Evolutionary conservation across 2,329 filamentous ascomycete genomes (phyloP).

Genomic region (Malbranchea cinnamomea): DNA sequence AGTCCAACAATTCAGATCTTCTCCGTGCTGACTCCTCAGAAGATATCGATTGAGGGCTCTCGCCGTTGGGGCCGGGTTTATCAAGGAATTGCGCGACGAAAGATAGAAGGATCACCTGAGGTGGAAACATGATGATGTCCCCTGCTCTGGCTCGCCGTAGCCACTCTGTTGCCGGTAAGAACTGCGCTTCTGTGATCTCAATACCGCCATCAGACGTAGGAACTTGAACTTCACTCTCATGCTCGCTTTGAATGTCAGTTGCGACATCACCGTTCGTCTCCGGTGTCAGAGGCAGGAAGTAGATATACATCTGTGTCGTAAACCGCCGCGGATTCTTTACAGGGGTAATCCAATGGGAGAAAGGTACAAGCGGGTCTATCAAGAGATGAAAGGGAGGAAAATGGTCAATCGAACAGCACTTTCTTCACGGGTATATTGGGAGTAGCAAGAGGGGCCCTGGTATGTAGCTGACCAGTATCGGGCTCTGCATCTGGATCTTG

Average conservation of each 20-base stretch:
- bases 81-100: constrained; percentile 37
- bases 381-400: not conserved
- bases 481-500: constrained; percentile 22
- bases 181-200: constrained; percentile 61
- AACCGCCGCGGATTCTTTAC: constrained; percentile 55
- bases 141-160: constrained; percentile 46
- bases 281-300: constrained; percentile 56
- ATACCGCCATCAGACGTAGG: constrained; percentile 57
- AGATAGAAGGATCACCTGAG: constrained; percentile 54
- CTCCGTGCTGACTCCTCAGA: constrained; percentile 16
- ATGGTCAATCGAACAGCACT: constrained; percentile 3
- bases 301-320: constrained; percentile 93
- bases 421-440: not conserved
- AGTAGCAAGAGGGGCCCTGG: not conserved
- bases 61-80: constrained; percentile 15
- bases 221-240: constrained; percentile 45
- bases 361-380: constrained; percentile 48
- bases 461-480: constrained; percentile 41
- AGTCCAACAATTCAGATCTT: constrained; percentile 32
- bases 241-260: constrained; percentile 22
- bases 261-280: constrained; percentile 18
- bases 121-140: constrained; percentile 75
- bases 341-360: constrained; percentile 87
- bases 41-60: constrained; percentile 6
- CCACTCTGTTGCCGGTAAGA: constrained; percentile 57